phyloP scores from a whole-genome alignment of 768 basidiomycete species.

The Tulasnella sp. region DNA sequence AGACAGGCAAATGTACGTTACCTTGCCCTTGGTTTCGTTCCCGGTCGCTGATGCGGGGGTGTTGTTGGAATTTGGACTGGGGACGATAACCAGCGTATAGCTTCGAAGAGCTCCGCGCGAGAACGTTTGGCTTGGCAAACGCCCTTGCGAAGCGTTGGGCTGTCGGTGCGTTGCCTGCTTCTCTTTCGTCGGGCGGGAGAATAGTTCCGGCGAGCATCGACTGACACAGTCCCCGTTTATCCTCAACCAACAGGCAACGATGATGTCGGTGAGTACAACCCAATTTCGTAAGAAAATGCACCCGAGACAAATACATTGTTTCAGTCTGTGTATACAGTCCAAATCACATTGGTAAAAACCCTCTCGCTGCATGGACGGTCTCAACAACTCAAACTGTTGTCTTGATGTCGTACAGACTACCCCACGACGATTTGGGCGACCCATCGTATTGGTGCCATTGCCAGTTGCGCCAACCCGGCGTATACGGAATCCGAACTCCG shows the following conservation, averaged over 20 bases:
- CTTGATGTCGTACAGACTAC: constrained; percentile 15
- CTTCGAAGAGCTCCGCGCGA: constrained; percentile 17
- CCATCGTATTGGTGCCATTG: constrained; percentile 21
- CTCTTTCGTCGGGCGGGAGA: not conserved
- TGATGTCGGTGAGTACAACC: constrained; percentile 19
- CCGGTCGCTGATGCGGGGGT: not conserved
- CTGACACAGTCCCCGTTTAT: not conserved
- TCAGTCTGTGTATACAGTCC: constrained; percentile 17
- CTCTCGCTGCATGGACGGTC: not conserved
- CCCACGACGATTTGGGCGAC: constrained; percentile 21
- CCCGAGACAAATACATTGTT: no score
- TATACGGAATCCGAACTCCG: constrained; percentile 21
- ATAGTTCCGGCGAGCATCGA: not conserved
- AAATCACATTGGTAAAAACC: constrained; percentile 14
- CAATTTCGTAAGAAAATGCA: no score
- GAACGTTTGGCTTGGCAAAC: constrained; percentile 21
- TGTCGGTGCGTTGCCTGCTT: constrained; percentile 13
- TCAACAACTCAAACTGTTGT: not conserved
- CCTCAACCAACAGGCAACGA: constrained; percentile 11
- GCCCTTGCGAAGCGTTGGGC: constrained; percentile 15
- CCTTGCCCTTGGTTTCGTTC: not conserved
- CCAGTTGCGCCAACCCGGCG: constrained; percentile 20
- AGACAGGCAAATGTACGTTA: constrained; percentile 8
- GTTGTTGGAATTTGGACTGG: not conserved
- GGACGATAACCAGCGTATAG: not conserved